A percentile compares a stretch with the other conserved stretches of the same genome.
Evolutionary conservation across 768 basidiomycete genomes (phyloP).

Genomic region (Auricularia sp.): DNA sequence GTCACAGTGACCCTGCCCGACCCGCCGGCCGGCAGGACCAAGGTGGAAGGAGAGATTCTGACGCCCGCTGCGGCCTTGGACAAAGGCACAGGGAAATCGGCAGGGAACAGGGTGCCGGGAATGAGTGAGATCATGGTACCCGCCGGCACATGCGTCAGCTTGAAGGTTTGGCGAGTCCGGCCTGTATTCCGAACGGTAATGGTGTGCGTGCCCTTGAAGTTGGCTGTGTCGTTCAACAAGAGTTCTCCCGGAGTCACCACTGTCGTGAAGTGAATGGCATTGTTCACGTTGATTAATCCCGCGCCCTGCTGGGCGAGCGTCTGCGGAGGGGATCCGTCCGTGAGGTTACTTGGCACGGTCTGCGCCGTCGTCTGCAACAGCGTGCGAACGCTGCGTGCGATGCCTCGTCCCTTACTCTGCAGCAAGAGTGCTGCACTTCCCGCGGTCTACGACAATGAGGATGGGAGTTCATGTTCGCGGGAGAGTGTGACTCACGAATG

Average conservation of each 20-base stretch:
- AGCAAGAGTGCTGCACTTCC: constrained; percentile 36
- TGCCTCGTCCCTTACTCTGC: constrained; percentile 29
- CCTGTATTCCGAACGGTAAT: constrained; percentile 40
- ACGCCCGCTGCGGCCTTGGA: constrained; percentile 37
- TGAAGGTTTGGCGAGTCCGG: constrained; percentile 32
- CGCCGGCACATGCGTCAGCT: constrained; percentile 45
- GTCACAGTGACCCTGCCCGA: constrained; percentile 31
- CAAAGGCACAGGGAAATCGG: constrained; percentile 42
- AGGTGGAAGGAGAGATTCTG: constrained; percentile 30
- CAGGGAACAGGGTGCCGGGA: constrained; percentile 33
- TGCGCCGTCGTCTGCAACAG: constrained; percentile 43
- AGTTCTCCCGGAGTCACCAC: constrained; percentile 47
- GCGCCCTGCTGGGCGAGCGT: constrained; percentile 46
- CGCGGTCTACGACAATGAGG: constrained; percentile 18
- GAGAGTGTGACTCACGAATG: constrained; percentile 18
- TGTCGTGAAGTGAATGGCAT: constrained; percentile 44
- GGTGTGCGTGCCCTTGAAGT: constrained; percentile 28
- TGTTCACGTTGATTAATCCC: constrained; percentile 47
- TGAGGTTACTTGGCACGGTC: constrained; percentile 32
- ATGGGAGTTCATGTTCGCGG: too few species aligned
- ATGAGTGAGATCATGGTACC: constrained; percentile 40
- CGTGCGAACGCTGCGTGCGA: constrained; percentile 25
- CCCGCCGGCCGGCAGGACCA: constrained; percentile 38
- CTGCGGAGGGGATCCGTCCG: constrained; percentile 41
- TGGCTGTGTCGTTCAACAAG: constrained; percentile 54